A percentile compares a stretch with the other conserved stretches of the same genome.
phyloP scores from a whole-genome alignment of 169 alveolate genomes.

The Plasmodium fragile region DNA sequence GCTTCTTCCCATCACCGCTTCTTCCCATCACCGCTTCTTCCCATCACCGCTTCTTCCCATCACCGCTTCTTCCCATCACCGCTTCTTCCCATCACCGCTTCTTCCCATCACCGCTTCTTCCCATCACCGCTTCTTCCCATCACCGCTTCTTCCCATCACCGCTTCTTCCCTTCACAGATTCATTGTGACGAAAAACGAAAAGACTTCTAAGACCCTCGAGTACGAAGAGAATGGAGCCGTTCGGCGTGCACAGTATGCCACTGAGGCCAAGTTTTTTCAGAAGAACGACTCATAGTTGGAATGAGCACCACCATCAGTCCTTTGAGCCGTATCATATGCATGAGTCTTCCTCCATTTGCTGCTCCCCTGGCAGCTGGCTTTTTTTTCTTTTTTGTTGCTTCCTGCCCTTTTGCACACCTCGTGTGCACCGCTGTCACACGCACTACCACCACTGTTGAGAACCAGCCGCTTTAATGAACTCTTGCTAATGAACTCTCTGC shows the following conservation, averaged over 20 bases:
- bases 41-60: too few relatives aligned
- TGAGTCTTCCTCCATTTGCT: neutral
- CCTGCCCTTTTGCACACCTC: neutral
- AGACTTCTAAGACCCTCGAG: conserved; percentile 3
- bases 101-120: neutral
- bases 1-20: neutral
- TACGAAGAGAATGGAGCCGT: conserved; percentile 15
- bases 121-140: neutral
- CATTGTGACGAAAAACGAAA: conserved; percentile 22
- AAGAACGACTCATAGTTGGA: neutral
- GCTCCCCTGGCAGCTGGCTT: neutral
- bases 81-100: neutral
- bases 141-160: neutral
- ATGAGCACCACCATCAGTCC: neutral
- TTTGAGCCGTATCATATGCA: neutral
- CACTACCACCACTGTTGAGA: neutral
- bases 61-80: neutral
- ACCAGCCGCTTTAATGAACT: neutral
- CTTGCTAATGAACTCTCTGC: neutral
- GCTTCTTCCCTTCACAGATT: neutral
- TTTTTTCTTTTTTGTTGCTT: too few relatives aligned
- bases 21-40: neutral
- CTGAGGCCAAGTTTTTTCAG: conserved; percentile 29
- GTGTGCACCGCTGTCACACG: neutral
- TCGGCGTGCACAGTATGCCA: neutral